Percentiles rank a stretch among this genome's conserved stretches.
phyloP scores from a whole-genome alignment of 2,329 filamentous ascomycete genomes.

The Botrytis paeoniae region DNA sequence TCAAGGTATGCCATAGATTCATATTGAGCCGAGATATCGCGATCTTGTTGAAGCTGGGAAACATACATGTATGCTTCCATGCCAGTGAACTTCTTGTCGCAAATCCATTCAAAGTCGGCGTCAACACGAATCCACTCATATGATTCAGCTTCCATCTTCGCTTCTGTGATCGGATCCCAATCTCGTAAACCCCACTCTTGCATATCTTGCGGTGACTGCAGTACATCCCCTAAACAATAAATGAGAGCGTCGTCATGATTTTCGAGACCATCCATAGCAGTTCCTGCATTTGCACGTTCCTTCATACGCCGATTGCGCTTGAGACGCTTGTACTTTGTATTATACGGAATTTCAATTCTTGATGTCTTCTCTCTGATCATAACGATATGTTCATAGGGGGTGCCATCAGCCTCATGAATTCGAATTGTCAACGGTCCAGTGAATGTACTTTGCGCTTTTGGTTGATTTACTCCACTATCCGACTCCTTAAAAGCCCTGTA shows the following conservation, averaged over 20 bases:
- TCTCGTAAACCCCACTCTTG: constrained; percentile 81
- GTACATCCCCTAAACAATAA: constrained; percentile 88
- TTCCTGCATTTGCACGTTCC: constrained; percentile 65
- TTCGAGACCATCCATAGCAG: constrained; percentile 62
- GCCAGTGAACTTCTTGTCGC: constrained; percentile 70
- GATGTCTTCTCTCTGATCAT: constrained; percentile 86
- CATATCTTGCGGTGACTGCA: constrained; percentile 78
- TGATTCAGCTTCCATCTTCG: constrained; percentile 89
- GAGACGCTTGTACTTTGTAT: constrained; percentile 96
- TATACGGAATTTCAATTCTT: constrained; percentile 94
- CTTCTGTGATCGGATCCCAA: constrained; percentile 85
- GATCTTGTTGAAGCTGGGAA: constrained; percentile 93
- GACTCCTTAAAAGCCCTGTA: constrained; percentile 82
- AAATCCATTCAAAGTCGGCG: constrained; percentile 97
- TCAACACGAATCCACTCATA: constrained; percentile 99
- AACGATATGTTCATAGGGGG: constrained; percentile 95
- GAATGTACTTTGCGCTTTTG: constrained; percentile 73
- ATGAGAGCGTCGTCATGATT: constrained; percentile 77
- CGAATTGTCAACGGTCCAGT: constrained; percentile 96
- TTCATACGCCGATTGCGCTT: constrained; percentile 84
- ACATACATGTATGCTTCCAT: constrained; percentile 98
- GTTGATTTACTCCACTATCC: constrained; percentile 64
- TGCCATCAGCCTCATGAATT: constrained; percentile 97
- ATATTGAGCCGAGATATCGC: constrained; percentile 87
- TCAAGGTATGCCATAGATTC: constrained; percentile 74